Evolutionary conservation across 2,329 filamentous ascomycete genomes (phyloP).

Genomic region (Aspergillus novofumigatus): DNA sequence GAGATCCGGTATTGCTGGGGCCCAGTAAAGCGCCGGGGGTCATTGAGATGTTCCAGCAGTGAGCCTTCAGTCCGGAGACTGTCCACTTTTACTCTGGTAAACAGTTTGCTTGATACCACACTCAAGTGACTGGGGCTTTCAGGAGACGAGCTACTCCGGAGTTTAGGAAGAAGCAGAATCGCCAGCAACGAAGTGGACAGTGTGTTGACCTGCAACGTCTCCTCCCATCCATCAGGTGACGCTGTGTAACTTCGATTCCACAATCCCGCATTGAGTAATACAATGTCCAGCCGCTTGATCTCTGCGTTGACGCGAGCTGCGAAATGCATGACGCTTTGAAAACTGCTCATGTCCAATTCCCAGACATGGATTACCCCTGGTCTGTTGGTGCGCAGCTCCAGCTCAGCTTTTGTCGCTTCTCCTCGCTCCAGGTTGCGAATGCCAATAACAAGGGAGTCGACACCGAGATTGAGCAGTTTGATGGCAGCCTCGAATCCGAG

Average conservation of each 20-base stretch:
- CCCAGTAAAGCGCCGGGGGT: constrained; percentile 24
- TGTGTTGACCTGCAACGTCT: constrained; percentile 55
- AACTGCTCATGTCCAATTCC: constrained; percentile 46
- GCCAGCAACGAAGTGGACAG: constrained; percentile 54
- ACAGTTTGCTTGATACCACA: constrained; percentile 44
- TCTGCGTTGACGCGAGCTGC: constrained; percentile 33
- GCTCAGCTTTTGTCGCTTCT: constrained; percentile 36
- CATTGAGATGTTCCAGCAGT: constrained; percentile 34
- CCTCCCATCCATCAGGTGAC: constrained; percentile 47
- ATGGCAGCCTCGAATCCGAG: constrained; percentile 49
- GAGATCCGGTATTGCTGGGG: constrained; percentile 39
- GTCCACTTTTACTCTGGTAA: constrained; percentile 29
- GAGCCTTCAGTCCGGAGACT: constrained; percentile 26
- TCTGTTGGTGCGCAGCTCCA: constrained; percentile 31
- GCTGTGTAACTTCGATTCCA: constrained; percentile 34
- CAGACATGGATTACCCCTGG: constrained; percentile 39
- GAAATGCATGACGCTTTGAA: constrained; percentile 44
- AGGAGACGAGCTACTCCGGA: constrained; percentile 33
- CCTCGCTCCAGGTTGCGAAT: constrained; percentile 44
- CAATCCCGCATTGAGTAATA: constrained; percentile 45
- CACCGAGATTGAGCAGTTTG: constrained; percentile 43
- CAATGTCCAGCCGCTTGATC: constrained; percentile 42
- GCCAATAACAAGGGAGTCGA: constrained; percentile 44
- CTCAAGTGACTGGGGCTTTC: constrained; percentile 38
- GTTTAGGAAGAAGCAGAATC: constrained; percentile 48